phyloP scores from a whole-genome alignment of 2,329 filamentous ascomycete species.

The Elsinoe batatas region DNA sequence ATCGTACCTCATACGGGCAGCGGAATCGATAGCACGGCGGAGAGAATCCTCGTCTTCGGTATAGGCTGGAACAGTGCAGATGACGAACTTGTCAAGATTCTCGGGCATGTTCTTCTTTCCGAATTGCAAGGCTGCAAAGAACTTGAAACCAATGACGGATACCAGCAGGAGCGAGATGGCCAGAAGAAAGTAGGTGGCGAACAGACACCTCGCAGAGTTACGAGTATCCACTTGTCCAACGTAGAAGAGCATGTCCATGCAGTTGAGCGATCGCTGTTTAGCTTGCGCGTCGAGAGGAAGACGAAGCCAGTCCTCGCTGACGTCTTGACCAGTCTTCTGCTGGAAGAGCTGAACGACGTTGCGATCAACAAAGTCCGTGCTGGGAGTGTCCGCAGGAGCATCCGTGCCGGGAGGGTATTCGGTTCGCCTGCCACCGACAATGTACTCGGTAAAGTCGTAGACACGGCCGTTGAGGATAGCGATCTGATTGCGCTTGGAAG shows the following conservation, averaged over 20 bases:
- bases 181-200: constrained; percentile 81
- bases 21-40: constrained; percentile 91
- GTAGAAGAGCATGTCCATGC: constrained; percentile 90
- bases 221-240: constrained; percentile 85
- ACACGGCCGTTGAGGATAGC: constrained; percentile 70
- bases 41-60: constrained; percentile 97
- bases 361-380: constrained; percentile 72
- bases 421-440: constrained; percentile 61
- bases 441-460: constrained; percentile 83
- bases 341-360: constrained; percentile 69
- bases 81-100: constrained; percentile 96
- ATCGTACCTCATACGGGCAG: constrained; percentile 90
- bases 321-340: constrained; percentile 62
- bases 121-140: constrained; percentile 91
- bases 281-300: constrained; percentile 49
- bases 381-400: constrained; percentile 36
- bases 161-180: constrained; percentile 73
- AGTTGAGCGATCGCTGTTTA: constrained; percentile 63
- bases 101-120: constrained; percentile 83
- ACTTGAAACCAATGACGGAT: constrained; percentile 85
- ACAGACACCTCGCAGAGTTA: constrained; percentile 74
- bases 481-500: constrained; percentile 55
- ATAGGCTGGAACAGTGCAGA: constrained; percentile 94
- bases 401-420: constrained; percentile 46
- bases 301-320: constrained; percentile 66